These are phyloP conservation scores for Avicennia marina DNA, from an alignment of 257 asterid genomes.

Conservation along the genomic window DNA sequence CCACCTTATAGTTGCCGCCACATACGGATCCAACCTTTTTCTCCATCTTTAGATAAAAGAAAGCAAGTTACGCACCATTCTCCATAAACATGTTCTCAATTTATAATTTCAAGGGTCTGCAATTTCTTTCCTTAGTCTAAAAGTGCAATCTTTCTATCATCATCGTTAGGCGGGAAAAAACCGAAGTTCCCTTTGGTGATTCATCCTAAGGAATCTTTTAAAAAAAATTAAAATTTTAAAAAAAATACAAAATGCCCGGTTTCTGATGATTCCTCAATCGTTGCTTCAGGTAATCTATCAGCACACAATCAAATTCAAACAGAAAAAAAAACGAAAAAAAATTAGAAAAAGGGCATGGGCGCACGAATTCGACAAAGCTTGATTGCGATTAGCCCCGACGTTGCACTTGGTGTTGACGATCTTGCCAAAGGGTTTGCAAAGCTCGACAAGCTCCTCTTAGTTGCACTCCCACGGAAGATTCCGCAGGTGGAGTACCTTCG, in stretches of 20 bases:
- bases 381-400: conserved; percentile 83
- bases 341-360: conserved; percentile 14
- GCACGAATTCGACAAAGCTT: conserved; percentile 84
- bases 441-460: conserved; percentile 73
- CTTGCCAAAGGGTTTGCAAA: conserved; percentile 73
- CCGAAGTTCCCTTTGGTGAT: neutral
- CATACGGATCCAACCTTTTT: neutral
- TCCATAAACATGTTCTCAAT: neutral
- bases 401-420: conserved; percentile 77
- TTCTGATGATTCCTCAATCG: neutral
- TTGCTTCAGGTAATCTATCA: neutral
- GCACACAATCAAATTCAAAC: neutral
- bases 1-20: neutral
- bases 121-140: neutral
- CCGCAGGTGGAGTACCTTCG: conserved; percentile 85
- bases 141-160: neutral
- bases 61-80: neutral
- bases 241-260: no score
- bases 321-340: neutral
- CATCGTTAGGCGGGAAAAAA: neutral
- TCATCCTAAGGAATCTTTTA: neutral
- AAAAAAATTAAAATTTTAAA: neutral
- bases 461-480: conserved; percentile 82
- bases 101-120: neutral
- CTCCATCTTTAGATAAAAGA: no score